phyloP scores from a whole-genome alignment of 805 yeast genomes.

The Blastobotrys chiropterorum region DNA sequence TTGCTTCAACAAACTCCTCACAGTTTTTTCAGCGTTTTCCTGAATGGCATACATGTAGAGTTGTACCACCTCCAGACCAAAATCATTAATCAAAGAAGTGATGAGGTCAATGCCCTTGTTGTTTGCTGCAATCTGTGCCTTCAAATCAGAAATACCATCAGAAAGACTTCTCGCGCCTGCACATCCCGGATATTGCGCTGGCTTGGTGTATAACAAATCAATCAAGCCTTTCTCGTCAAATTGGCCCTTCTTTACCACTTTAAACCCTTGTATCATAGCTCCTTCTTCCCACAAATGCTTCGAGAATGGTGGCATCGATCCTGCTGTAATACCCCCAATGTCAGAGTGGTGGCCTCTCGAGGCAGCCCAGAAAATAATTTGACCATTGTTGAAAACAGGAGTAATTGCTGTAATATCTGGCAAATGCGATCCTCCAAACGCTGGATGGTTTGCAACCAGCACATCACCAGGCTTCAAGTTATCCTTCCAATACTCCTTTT shows the following conservation, averaged over 20 bases:
- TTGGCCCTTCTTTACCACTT: constrained; percentile 61
- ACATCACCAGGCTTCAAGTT: constrained; percentile 69
- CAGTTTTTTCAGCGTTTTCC: constrained; percentile 68
- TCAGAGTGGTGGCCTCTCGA: constrained; percentile 96
- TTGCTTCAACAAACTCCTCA: constrained; percentile 45
- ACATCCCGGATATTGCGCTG: constrained; percentile 78
- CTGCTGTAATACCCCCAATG: constrained; percentile 90
- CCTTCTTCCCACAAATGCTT: constrained; percentile 85
- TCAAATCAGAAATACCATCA: constrained; percentile 79
- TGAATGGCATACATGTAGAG: constrained; percentile 80
- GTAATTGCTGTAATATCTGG: constrained; percentile 92
- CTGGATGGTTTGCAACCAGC: constrained; percentile 72
- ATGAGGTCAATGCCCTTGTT: constrained; percentile 73
- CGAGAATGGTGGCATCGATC: constrained; percentile 92
- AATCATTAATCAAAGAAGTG: constrained; percentile 53
- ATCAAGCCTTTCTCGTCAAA: constrained; percentile 71
- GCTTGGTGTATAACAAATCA: constrained; percentile 58
- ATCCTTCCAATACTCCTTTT: constrained; percentile 58
- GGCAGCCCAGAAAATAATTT: constrained; percentile 78
- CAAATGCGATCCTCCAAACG: constrained; percentile 75
- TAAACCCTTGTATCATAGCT: constrained; percentile 74
- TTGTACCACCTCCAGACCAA: constrained; percentile 51
- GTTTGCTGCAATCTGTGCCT: constrained; percentile 86
- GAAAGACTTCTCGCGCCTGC: constrained; percentile 80
- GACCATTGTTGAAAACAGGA: constrained; percentile 61